Evolutionary conservation across 2,329 filamentous ascomycete genomes (phyloP), one percentile per base, ranked within the genome.

Genomic region (Lojkania enalia): DNA sequence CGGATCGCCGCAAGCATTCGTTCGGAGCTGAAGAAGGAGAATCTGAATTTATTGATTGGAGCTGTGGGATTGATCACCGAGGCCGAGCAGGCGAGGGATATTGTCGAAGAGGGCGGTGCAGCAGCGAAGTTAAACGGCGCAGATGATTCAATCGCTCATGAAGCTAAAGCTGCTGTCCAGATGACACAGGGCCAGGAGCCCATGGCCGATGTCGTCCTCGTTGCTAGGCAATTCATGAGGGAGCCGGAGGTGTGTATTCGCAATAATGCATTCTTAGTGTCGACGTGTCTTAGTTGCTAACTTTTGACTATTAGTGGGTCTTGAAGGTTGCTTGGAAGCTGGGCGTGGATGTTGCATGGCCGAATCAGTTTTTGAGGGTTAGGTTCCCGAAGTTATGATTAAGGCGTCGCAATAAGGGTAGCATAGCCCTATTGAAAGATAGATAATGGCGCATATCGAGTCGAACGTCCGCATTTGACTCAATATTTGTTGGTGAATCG

Each of bases 11-110:
- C 68, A 0, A 67, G 71, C 19, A 72, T 81, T 31, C 58, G 63
- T 4, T 30, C 81, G 71, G 67, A 66, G 18, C 39, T 67, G 4
- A 63, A 61, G 29, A 57, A 60, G 23, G 56, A 59, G 6, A 68
- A 69, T 1, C 67, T 70, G 20, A 57, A 61, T 9, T 66, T 79
- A 4, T 64, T 79, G 20, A 73, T 81, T 14, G 78, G 77, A 2
- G 77, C 77, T 2, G 77, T 81, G 1, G 78, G 77, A 0, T 56
- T 79, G 30, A 80, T 81, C 50, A 80, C 76, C 0, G 74, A 79
- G 43, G 75, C 77, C 0, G 71, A 78, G 38, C 75, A 78, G 46
- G 78, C 77, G 13, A 59, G 69, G 3, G 63, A 75, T 30, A 77
- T 80, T 29, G 71, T 68, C 2, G 60, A 67, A 36, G 60, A 61